phyloP scores from a whole-genome alignment of 345 rosid species.

The Lumnitzera littorea region DNA sequence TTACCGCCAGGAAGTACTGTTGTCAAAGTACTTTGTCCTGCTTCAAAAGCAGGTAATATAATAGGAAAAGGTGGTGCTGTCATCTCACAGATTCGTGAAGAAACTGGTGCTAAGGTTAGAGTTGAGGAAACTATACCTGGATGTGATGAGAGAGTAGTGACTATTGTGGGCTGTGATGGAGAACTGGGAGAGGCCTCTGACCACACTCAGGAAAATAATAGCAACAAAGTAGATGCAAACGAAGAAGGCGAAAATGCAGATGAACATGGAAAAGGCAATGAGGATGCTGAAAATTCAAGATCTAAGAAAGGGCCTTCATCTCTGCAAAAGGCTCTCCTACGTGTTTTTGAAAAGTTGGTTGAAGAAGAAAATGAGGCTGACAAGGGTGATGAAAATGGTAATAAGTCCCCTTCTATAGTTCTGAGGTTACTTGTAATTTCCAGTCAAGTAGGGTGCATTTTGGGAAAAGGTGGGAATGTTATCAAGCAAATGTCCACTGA shows the following conservation, averaged over 20 bases:
- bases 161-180: conserved; percentile 21
- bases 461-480: conserved; percentile 63
- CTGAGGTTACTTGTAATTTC: conserved; percentile 54
- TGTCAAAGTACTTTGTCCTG: conserved; percentile 45
- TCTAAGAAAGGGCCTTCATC: conserved; percentile 27
- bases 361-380: conserved; percentile 27
- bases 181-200: conserved; percentile 11
- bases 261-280: conserved; percentile 11
- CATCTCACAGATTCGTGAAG: conserved; percentile 38
- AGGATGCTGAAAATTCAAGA: conserved; percentile 22
- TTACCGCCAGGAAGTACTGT: conserved; percentile 11
- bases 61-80: conserved; percentile 32
- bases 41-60: conserved; percentile 26
- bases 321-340: conserved; percentile 47
- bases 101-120: conserved; percentile 39
- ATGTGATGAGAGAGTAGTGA: conserved; percentile 54
- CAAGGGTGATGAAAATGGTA: conserved; percentile 28
- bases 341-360: conserved; percentile 48
- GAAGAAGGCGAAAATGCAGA: conserved; percentile 17
- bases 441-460: conserved; percentile 55
- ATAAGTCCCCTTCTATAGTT: conserved; percentile 21
- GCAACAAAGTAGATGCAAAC: conserved; percentile 9
- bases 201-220: not conserved
- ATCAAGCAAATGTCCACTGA: conserved; percentile 50
- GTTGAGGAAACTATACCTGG: conserved; percentile 47